Conservation (phyloP, 768 basidiomycete species). For the Holtermanniella nyarrowii region DNA sequence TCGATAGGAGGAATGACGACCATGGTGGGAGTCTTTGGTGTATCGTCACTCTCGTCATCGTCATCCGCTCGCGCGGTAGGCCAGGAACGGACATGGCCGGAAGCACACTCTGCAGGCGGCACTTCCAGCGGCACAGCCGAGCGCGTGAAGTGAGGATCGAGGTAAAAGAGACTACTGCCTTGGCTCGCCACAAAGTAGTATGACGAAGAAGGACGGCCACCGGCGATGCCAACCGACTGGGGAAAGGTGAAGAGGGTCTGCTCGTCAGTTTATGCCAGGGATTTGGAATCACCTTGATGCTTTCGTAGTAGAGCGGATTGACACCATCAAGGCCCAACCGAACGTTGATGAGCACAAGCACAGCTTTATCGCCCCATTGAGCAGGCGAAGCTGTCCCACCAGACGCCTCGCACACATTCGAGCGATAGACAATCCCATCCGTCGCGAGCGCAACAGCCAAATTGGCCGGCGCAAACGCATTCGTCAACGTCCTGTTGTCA, state of each 20-base stretch:
- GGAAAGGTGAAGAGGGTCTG: constrained; percentile 84
- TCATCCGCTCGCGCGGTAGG: not conserved
- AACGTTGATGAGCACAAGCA: constrained; percentile 75
- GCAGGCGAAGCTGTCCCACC: constrained; percentile 3
- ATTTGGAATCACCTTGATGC: constrained; percentile 52
- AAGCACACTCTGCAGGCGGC: constrained; percentile 9
- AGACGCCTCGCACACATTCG: constrained; percentile 76
- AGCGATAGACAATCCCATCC: constrained; percentile 72
- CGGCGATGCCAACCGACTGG: constrained; percentile 92
- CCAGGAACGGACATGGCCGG: not conserved
- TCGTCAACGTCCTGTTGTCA: constrained; percentile 56
- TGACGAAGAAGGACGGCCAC: constrained; percentile 89
- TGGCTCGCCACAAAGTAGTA: constrained; percentile 96
- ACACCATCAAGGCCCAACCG: constrained; percentile 84
- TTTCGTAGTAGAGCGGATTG: constrained; percentile 87
- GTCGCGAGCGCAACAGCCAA: constrained; percentile 71
- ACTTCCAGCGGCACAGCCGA: constrained; percentile 56
- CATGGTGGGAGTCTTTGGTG: not conserved
- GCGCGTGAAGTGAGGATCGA: constrained; percentile 53
- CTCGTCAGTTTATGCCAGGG: not conserved
- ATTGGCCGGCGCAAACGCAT: constrained; percentile 66
- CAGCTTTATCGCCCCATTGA: constrained; percentile 71
- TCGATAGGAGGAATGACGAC: not conserved
- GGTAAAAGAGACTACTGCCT: constrained; percentile 60
- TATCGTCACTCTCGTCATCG: no score